Evolutionary conservation across 2,329 filamentous ascomycete species (phyloP).

Genomic region (Fusarium sulawesiense): DNA sequence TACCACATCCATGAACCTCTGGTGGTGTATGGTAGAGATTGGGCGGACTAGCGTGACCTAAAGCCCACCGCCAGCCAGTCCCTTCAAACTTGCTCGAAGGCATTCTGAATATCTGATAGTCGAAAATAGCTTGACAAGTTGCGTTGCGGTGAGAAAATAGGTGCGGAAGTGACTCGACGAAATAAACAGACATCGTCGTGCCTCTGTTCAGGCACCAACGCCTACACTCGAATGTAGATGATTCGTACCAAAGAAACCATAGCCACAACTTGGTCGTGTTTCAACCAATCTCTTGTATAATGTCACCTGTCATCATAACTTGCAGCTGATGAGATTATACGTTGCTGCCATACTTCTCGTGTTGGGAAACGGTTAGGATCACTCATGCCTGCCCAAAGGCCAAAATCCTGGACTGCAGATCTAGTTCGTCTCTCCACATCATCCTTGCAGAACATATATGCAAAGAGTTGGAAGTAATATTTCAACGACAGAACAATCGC

Average conservation of each 20-base stretch:
- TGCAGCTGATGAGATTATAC: constrained; percentile 7
- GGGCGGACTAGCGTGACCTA: constrained; percentile 24
- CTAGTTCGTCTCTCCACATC: constrained; percentile 40
- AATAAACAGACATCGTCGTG: background rate
- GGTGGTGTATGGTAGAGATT: constrained; percentile 37
- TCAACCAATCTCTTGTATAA: constrained; percentile 3
- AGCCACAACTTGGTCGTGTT: constrained; percentile 17
- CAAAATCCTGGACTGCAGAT: constrained; percentile 45
- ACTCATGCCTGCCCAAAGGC: constrained; percentile 25
- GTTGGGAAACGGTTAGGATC: constrained; percentile 12
- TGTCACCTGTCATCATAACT: constrained; percentile 5
- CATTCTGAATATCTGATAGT: background rate
- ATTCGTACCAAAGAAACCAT: constrained; percentile 14
- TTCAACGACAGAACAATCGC: constrained; percentile 21
- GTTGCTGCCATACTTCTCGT: constrained; percentile 11
- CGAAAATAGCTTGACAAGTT: background rate
- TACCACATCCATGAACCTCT: constrained; percentile 42
- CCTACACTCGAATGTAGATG: constrained; percentile 1
- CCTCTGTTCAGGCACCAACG: constrained; percentile 40
- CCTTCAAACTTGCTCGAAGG: background rate
- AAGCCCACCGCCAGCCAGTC: constrained; percentile 20
- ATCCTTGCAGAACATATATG: constrained; percentile 26
- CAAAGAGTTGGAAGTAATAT: constrained; percentile 27
- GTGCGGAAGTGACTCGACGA: constrained; percentile 6
- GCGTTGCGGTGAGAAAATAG: constrained; percentile 5